phyloP scores from a whole-genome alignment of 2,329 filamentous ascomycete species.

The Mollisia scopiformis region DNA sequence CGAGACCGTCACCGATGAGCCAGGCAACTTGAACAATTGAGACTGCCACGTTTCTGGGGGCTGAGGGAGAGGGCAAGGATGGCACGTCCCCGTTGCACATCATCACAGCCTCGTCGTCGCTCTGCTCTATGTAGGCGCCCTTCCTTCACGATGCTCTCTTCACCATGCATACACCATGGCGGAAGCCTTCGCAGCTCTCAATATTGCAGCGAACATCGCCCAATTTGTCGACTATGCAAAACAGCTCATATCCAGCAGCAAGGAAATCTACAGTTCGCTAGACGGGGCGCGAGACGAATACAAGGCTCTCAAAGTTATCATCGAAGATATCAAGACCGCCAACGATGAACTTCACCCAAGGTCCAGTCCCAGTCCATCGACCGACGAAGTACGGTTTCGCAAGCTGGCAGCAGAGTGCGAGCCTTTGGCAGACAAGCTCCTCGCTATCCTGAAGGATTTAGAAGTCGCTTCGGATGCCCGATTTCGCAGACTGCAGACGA shows the following conservation, averaged over 20 bases:
- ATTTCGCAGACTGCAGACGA: background rate
- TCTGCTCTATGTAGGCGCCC: background rate
- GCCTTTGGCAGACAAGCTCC: slow-evolving; percentile 1
- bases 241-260: background rate
- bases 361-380: background rate
- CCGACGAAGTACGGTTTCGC: background rate
- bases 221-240: slow-evolving; percentile 1
- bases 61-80: too few species aligned
- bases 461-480: background rate
- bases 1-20: too few species aligned
- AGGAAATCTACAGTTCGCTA: slow-evolving; percentile 4
- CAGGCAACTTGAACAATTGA: too few species aligned
- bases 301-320: background rate
- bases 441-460: background rate
- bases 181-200: background rate
- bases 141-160: background rate
- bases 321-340: background rate
- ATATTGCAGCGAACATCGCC: slow-evolving; percentile 1
- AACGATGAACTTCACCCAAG: background rate
- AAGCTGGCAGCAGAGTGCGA: background rate
- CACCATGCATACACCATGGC: background rate
- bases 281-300: background rate
- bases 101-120: background rate
- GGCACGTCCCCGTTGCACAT: too few species aligned
- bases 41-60: too few species aligned